Conservation (phyloP, 176 grass and related monocot genomes). For the Lolium rigidum region DNA sequence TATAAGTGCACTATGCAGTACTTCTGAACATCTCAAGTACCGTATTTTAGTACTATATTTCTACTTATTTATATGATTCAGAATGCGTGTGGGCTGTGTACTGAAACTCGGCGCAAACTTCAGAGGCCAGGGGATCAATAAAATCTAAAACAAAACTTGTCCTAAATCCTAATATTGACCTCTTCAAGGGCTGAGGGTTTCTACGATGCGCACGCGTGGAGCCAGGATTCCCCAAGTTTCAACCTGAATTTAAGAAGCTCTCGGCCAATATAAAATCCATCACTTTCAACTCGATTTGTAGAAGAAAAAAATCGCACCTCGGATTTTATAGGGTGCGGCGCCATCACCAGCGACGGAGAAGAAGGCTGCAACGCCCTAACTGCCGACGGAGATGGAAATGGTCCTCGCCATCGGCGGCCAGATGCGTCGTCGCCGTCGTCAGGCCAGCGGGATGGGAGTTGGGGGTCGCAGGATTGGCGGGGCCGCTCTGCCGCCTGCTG, state of each 20-base stretch:
- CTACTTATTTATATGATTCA: too few species aligned
- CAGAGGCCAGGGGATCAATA: too few species aligned
- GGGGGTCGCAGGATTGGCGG: not conserved
- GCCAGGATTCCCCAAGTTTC: not conserved
- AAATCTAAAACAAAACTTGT: too few species aligned
- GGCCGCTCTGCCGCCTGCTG: not conserved
- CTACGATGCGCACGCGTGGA: not conserved
- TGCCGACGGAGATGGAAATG: not conserved
- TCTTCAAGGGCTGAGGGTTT: not conserved
- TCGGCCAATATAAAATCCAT: not conserved
- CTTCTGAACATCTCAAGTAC: not conserved
- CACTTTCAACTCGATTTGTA: not conserved
- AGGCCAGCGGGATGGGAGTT: too few species aligned
- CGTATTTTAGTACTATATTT: not conserved
- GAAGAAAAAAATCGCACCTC: not conserved
- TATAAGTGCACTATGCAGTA: not conserved
- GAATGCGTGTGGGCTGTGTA: too few species aligned
- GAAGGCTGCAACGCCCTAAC: not conserved
- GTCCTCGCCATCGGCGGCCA: too few species aligned
- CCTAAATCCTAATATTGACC: constrained; percentile 24
- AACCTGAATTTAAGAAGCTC: not conserved
- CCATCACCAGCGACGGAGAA: too few species aligned
- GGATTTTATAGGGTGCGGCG: not conserved
- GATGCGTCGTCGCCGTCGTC: too few species aligned
- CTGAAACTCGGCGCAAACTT: too few species aligned